These are phyloP conservation scores for Candida morakotiae DNA, from an alignment of 805 yeast genomes.

Conservation along the genomic window DNA sequence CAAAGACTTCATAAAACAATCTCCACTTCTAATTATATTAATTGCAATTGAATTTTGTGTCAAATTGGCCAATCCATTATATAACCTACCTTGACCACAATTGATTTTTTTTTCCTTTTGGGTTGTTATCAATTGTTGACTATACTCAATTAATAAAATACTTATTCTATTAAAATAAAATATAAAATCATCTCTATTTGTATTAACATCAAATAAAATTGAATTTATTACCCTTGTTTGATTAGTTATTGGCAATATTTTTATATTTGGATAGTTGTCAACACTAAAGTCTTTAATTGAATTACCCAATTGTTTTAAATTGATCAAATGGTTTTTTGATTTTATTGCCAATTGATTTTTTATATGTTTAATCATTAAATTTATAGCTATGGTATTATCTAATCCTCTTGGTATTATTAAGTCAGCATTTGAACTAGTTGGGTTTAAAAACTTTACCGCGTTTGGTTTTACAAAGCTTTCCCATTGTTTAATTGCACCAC, in stretches of 20 bases:
- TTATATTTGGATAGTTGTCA: constrained; percentile 22
- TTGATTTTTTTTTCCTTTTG: background rate
- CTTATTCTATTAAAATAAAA: constrained; percentile 87
- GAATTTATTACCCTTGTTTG: constrained; percentile 74
- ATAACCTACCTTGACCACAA: constrained; percentile 6
- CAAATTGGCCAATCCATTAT: constrained; percentile 41
- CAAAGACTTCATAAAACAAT: constrained; percentile 79
- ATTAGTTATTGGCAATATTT: constrained; percentile 46
- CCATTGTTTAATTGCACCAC: constrained; percentile 87
- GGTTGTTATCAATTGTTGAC: constrained; percentile 41
- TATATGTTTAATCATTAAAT: constrained; percentile 75
- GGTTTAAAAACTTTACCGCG: constrained; percentile 68
- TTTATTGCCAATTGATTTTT: constrained; percentile 64
- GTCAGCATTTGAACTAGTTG: constrained; percentile 78
- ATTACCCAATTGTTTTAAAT: constrained; percentile 55
- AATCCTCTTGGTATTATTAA: constrained; percentile 87
- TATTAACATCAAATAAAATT: constrained; percentile 51
- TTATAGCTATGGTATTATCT: constrained; percentile 77
- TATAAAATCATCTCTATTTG: constrained; percentile 72
- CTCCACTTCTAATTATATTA: constrained; percentile 85
- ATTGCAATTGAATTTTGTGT: constrained; percentile 56
- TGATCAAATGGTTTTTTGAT: constrained; percentile 62
- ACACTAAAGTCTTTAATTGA: constrained; percentile 27
- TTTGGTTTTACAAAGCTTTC: constrained; percentile 87
- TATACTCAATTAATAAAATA: constrained; percentile 60